Percentiles rank a stretch among this genome's conserved stretches.
These are phyloP conservation scores for Naganishia randhawae DNA, from an alignment of 768 basidiomycete species.

Conservation along the genomic window DNA sequence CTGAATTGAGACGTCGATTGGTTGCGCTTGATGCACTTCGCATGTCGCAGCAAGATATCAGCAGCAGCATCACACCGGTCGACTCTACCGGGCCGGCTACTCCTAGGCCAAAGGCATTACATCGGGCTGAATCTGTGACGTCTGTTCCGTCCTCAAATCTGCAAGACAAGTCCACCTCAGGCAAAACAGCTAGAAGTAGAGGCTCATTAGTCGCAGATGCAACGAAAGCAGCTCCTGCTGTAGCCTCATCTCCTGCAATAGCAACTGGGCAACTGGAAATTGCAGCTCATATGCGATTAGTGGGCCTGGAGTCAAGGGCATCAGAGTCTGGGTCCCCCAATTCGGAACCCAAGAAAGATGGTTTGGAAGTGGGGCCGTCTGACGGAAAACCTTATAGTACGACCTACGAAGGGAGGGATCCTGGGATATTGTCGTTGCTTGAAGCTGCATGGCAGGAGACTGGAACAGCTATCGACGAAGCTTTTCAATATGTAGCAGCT, in stretches of 20 bases:
- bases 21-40: conserved; percentile 16
- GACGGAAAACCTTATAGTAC: conserved; percentile 43
- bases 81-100: conserved; percentile 8
- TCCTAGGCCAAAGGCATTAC: background rate
- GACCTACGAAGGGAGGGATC: conserved; percentile 74
- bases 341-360: background rate
- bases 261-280: conserved; percentile 78
- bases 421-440: conserved; percentile 78
- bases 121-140: background rate
- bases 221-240: conserved; percentile 81
- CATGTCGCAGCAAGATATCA: conserved; percentile 9
- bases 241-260: conserved; percentile 78
- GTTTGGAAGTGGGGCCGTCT: background rate
- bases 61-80: background rate
- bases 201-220: conserved; percentile 55
- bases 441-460: conserved; percentile 54
- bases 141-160: conserved; percentile 21
- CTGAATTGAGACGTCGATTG: conserved; percentile 19
- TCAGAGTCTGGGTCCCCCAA: conserved; percentile 8
- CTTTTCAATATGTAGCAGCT: background rate
- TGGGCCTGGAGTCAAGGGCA: conserved; percentile 7
- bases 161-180: conserved; percentile 12
- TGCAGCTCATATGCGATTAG: conserved; percentile 58
- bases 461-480: background rate
- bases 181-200: conserved; percentile 12